Evolutionary conservation across 306 rosid species (phyloP), one percentile per base, ranked within the genome.

Genomic region (Lotus japonicus): DNA sequence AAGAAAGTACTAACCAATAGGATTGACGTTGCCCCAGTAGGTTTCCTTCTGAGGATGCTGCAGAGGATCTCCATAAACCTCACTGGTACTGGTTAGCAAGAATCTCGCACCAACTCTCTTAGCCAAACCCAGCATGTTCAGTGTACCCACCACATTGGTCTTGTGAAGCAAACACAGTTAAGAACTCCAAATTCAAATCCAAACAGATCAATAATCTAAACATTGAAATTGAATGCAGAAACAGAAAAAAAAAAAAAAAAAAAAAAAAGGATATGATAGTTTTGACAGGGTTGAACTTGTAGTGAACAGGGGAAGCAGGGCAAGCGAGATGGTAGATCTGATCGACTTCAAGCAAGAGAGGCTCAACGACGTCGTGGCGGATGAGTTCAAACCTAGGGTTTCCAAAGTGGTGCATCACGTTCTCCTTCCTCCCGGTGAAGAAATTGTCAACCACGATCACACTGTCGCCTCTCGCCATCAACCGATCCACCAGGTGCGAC

Each of bases 1-100:
- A 33, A 0, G 36, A 6, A 3, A 10, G n/a, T 13, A 79, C 88
- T 3, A 0, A 94, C 99, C 99, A 61, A 94, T 94, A 13, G 99
- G 99, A 81, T 94, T 94, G 72, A 94, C 99, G 86, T 94, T 94
- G 74, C 99, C 99, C 99, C 99, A 94, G 73, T 94, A 94, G 10
- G 97, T 94, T 68, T 94, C 99, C 64, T 88, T 91, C 85, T 94
- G 99, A 56, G 99, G 99, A 18, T 94, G 99, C 66, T 94, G 92
- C 60, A 94, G 85, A 68, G 99, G 99, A 81, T 94, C 99, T 6
- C 99, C 99, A 68, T 94, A 94, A 21, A 94, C 99, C 83, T 94
- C 99, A 51, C 97, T 90, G 50, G 99, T 94, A 75, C 99, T 94
- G 1, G 99, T 94, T 17, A 94, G 73, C 84, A 94, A 71, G 70